Conservation (phyloP, 345 rosid species). For the Jatropha curcas region DNA sequence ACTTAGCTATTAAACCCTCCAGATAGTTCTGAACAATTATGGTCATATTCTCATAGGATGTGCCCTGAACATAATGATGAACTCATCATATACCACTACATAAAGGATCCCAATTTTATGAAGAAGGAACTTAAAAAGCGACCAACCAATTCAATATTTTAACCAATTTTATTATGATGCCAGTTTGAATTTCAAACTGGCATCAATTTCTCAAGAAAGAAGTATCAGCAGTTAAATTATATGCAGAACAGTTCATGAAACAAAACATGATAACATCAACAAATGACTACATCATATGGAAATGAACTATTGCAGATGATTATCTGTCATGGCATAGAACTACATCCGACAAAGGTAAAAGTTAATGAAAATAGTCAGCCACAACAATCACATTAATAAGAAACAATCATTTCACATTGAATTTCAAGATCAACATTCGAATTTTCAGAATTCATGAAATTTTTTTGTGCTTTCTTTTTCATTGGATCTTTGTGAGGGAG, state of each 20-base stretch:
- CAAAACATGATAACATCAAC: not conserved
- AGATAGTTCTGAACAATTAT: slow-evolving; percentile 73
- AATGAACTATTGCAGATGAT: not conserved
- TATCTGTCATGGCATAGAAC: not conserved
- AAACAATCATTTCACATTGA: not conserved
- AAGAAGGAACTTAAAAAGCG: not conserved
- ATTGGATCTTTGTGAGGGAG: too few relatives aligned
- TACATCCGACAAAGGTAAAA: not conserved
- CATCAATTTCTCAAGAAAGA: not conserved
- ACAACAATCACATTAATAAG: not conserved
- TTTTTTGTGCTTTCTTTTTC: too few relatives aligned
- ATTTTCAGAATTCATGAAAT: too few relatives aligned
- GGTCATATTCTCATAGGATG: slow-evolving; percentile 92
- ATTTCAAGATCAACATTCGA: not conserved
- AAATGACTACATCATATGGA: not conserved
- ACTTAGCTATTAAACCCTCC: slow-evolving; percentile 63
- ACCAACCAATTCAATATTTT: not conserved
- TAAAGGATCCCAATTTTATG: not conserved
- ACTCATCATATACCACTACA: not conserved
- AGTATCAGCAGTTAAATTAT: not conserved
- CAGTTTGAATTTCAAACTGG: not conserved
- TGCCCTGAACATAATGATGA: slow-evolving; percentile 55
- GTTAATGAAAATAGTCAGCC: not conserved
- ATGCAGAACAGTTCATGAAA: not conserved
- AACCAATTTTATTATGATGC: not conserved